Percentiles rank a stretch among this genome's conserved stretches.
Evolutionary conservation across 2,329 filamentous ascomycete genomes (phyloP).

Genomic region (Arachnomyces sp.): DNA sequence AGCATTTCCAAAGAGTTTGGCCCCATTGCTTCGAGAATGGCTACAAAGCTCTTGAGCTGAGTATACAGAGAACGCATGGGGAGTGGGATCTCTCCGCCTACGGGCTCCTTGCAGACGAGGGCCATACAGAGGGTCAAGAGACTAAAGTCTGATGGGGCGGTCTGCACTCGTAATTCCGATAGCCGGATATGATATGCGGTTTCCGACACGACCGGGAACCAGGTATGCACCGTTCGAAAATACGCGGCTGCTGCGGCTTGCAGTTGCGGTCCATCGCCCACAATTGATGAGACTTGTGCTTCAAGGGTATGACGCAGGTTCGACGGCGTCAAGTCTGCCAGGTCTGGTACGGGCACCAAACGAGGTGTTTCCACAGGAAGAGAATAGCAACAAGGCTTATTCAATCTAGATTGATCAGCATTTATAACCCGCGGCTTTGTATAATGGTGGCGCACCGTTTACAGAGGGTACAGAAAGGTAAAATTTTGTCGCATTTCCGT

Average conservation of each 20-base stretch:
- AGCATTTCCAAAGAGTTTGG: too few species aligned
- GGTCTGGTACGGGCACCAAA: too few species aligned
- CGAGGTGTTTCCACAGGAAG: too few species aligned
- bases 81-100: not conserved
- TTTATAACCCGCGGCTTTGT: too few species aligned
- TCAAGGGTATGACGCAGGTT: not conserved
- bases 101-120: not conserved
- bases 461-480: slow-evolving; percentile 42
- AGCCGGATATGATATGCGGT: slow-evolving; percentile 1
- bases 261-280: slow-evolving; percentile 4
- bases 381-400: too few species aligned
- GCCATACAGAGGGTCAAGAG: not conserved
- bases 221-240: slow-evolving; percentile 18
- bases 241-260: slow-evolving; percentile 15
- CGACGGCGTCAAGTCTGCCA: too few species aligned
- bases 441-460: slow-evolving; percentile 13
- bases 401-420: too few species aligned
- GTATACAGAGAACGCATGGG: not conserved
- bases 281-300: not conserved
- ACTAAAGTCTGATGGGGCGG: too few species aligned
- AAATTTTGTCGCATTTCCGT: slow-evolving; percentile 43
- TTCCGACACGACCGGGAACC: slow-evolving; percentile 19
- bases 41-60: not conserved
- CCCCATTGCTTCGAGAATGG: too few species aligned
- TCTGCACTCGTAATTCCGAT: too few species aligned